These are phyloP conservation scores for Cladosporium halotolerans DNA, from an alignment of 2,329 filamentous ascomycete genomes.

Conservation along the genomic window DNA sequence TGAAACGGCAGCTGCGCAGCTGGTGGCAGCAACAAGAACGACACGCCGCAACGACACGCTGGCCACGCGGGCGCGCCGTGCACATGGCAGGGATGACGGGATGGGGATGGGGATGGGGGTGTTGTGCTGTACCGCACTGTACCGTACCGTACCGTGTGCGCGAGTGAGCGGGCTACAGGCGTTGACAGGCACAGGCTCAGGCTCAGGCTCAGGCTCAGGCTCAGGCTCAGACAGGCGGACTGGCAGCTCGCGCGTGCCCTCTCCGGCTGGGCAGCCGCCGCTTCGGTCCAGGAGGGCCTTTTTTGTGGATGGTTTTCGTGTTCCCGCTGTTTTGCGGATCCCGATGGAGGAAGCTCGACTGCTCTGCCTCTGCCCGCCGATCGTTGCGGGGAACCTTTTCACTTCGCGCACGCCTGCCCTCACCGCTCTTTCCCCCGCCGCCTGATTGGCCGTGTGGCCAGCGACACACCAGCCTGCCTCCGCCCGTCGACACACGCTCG, in stretches of 20 bases:
- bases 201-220: not conserved
- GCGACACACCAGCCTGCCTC: no score
- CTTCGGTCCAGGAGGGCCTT: conserved; percentile 5
- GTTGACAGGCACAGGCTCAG: not conserved
- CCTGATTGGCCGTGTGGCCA: conserved; percentile 1
- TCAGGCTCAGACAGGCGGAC: not conserved
- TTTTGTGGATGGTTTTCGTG: not conserved
- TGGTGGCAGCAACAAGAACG: not conserved
- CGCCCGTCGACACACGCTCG: no score
- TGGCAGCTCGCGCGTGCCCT: conserved; percentile 1
- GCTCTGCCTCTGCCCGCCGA: conserved; percentile 1
- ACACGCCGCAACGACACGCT: no score
- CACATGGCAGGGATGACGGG: no score
- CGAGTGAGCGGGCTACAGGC: no score
- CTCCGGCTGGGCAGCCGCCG: conserved; percentile 5
- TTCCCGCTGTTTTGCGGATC: conserved; percentile 2
- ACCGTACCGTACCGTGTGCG: no score
- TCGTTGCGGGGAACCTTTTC: conserved; percentile 10
- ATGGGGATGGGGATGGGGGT: no score
- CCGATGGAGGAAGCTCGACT: not conserved
- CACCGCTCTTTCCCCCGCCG: conserved; percentile 7
- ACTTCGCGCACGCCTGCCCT: not conserved
- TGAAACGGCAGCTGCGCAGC: conserved; percentile 8
- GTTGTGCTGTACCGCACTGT: no score
- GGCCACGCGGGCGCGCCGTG: no score